Conservation (phyloP, 805 yeast species). For the Starmera dryadoides region DNA sequence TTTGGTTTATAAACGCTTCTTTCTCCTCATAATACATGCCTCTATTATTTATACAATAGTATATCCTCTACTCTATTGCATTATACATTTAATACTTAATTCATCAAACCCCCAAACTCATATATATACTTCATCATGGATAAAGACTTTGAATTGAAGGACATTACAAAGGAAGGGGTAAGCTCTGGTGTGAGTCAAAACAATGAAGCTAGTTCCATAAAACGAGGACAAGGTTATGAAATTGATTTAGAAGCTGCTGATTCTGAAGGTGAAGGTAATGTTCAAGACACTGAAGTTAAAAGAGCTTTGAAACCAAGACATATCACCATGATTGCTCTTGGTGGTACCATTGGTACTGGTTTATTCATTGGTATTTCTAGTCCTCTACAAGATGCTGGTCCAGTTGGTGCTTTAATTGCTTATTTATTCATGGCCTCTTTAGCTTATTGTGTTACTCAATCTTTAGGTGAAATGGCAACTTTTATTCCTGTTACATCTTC, state of each 20-base stretch:
- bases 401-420: conserved; percentile 59
- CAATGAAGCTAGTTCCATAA: too few relatives aligned
- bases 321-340: conserved; percentile 69
- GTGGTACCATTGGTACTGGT: conserved; percentile 80
- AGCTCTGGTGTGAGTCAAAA: neutral
- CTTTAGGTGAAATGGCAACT: conserved; percentile 78
- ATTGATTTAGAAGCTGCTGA: neutral
- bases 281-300: conserved; percentile 38
- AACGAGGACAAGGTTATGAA: neutral
- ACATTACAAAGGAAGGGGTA: neutral
- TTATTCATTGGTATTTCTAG: conserved; percentile 58
- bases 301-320: conserved; percentile 61
- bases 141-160: neutral
- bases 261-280: conserved; percentile 18
- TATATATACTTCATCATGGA: too few relatives aligned
- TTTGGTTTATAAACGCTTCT: too few relatives aligned
- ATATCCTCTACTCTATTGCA: too few relatives aligned
- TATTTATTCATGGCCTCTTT: conserved; percentile 60
- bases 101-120: too few relatives aligned
- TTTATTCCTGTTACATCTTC: conserved; percentile 62
- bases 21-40: too few relatives aligned
- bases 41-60: too few relatives aligned
- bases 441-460: conserved; percentile 60
- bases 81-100: too few relatives aligned
- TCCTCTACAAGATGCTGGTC: conserved; percentile 55